Base-by-base conservation (phyloP, 164 flowering plant genomes). In the Vitis rupestris region DNA sequence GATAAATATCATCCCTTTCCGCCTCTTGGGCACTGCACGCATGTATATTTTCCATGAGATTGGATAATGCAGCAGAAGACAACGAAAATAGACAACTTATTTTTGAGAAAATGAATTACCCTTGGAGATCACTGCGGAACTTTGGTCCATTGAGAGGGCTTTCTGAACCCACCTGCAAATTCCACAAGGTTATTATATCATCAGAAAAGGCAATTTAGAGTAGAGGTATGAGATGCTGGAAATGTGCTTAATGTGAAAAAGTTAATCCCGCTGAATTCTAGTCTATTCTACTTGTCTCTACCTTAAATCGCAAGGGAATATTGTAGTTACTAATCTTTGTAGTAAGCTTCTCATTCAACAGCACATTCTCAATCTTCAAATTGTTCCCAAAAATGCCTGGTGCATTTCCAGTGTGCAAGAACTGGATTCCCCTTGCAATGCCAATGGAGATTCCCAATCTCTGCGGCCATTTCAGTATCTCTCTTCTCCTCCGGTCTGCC, bases 391-490 rank as follows among this genome's bases (percentile, higher is more conserved):
- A 86, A 54, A 87, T 79, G 1, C 87, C 91, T 30, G 88, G 90
- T 11, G 81, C 70, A 27, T 84, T 66, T 59, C 87, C 92, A 1
- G 85, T 79, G 73, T 94, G 97, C 84, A 94, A 69, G 84, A 87
- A 90, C 23, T 94, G 93, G 48, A 89, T 70, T 61, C 97, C 98
- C 70, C 84, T 86, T 0, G 94, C 90, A 15, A 88, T 78, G 4
- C 97, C 95, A 50, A 91, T 81, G 14, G 83, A 71, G 16, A 86
- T 79, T 1, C 79, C 80, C 83, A 90, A 74, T 80, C 98, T 87
- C 67, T 94, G 91, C 5, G 94, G 87, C 98, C 98, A 94, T 75
- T 85, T 88, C 70, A 92, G 73, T 67, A 64, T 56, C 61, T 90
- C 97, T 66, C 76, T 80, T 77, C 79, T 87, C 59, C 82, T 89